Evolutionary conservation across 352 stramenopile genomes (phyloP).

Genomic region (Plasmopara viticola): DNA sequence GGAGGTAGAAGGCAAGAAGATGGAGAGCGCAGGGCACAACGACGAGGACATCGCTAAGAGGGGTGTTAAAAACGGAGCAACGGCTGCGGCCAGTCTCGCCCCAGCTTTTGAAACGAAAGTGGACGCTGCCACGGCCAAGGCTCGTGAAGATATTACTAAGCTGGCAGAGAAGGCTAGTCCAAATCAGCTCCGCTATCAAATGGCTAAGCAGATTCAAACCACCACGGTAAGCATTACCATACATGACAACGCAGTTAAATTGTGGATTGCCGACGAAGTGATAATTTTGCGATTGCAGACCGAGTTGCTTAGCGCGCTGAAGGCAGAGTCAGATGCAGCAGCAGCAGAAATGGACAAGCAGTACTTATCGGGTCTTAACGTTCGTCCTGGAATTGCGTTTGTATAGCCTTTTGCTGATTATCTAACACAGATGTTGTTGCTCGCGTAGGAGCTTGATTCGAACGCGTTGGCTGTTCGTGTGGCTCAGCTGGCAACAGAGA

Average conservation of each 20-base stretch:
- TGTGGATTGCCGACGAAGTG: no score
- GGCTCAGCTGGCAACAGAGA: constrained; percentile 72
- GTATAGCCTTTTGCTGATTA: background rate
- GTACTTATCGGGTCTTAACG: constrained; percentile 63
- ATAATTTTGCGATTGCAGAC: constrained; percentile 28
- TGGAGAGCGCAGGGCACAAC: constrained; percentile 20
- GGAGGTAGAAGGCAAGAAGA: constrained; percentile 10
- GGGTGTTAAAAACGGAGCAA: constrained; percentile 27
- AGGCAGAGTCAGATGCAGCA: constrained; percentile 48
- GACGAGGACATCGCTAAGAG: constrained; percentile 27
- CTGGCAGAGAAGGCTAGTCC: constrained; percentile 43
- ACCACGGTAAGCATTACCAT: constrained; percentile 35
- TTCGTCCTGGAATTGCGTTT: constrained; percentile 18
- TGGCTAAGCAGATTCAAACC: constrained; percentile 61
- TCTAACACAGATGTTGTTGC: background rate
- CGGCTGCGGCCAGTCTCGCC: constrained; percentile 18
- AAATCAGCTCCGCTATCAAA: constrained; percentile 32
- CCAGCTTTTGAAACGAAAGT: constrained; percentile 54
- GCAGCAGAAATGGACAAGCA: constrained; percentile 66
- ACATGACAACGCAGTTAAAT: no score
- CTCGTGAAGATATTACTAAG: constrained; percentile 54
- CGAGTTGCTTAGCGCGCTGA: constrained; percentile 52
- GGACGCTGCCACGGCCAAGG: constrained; percentile 52
- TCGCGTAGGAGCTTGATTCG: constrained; percentile 50
- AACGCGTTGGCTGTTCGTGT: constrained; percentile 70